These are phyloP conservation scores for Sporisorium exsertum DNA, from an alignment of 1,284 basidiomycete species.

Conservation along the genomic window DNA sequence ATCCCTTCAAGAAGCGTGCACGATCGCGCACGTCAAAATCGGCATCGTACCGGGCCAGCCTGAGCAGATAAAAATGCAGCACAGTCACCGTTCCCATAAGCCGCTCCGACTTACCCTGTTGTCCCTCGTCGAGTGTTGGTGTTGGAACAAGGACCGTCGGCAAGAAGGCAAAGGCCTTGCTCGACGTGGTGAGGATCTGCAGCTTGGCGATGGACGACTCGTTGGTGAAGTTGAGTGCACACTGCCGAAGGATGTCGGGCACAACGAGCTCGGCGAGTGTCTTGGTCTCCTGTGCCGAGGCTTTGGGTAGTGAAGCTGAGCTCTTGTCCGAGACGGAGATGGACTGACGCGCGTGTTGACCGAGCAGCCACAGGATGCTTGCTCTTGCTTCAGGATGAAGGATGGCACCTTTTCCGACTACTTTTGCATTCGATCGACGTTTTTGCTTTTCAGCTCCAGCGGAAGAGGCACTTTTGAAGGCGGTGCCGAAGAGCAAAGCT, in stretches of 20 bases:
- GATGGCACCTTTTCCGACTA: conserved; percentile 56
- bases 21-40: conserved; percentile 64
- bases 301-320: background rate
- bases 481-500: conserved; percentile 51
- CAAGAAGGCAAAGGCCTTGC: conserved; percentile 55
- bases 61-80: conserved; percentile 56
- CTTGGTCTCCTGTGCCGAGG: conserved; percentile 1
- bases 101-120: conserved; percentile 24
- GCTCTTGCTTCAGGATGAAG: conserved; percentile 49
- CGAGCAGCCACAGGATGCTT: conserved; percentile 63
- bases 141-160: conserved; percentile 18
- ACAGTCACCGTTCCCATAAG: conserved; percentile 27
- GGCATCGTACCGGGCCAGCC: conserved; percentile 56
- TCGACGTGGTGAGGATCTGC: conserved; percentile 59
- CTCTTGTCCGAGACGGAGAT: conserved; percentile 14
- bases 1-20: conserved; percentile 58
- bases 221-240: conserved; percentile 60
- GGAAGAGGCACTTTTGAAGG: conserved; percentile 7
- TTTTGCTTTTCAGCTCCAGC: conserved; percentile 16
- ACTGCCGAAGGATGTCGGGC: conserved; percentile 63
- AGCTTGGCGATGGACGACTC: conserved; percentile 54
- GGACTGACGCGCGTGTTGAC: conserved; percentile 54
- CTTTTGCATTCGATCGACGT: conserved; percentile 29
- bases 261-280: conserved; percentile 59
- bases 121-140: conserved; percentile 7